phyloP scores from a whole-genome alignment of 2,329 filamentous ascomycete genomes.

The Elsinoe fawcettii region DNA sequence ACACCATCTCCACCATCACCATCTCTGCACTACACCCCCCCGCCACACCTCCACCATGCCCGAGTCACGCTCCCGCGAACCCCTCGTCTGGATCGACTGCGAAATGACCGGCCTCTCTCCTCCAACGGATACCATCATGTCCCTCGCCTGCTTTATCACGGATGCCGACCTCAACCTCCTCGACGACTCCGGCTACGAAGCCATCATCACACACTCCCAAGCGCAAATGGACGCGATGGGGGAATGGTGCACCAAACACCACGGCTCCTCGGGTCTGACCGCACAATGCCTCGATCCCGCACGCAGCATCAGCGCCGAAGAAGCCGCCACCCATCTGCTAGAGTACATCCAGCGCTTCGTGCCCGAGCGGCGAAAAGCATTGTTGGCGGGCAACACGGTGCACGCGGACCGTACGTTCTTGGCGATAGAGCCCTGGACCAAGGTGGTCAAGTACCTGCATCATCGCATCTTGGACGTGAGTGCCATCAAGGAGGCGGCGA shows the following conservation, averaged over 20 bases:
- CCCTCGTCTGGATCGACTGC: slow-evolving; percentile 81
- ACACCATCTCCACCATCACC: slow-evolving; percentile 9
- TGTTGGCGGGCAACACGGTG: slow-evolving; percentile 88
- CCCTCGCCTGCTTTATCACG: slow-evolving; percentile 88
- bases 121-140: slow-evolving; percentile 74
- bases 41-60: slow-evolving; percentile 27
- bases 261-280: slow-evolving; percentile 74
- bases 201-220: slow-evolving; percentile 65
- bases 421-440: slow-evolving; percentile 61
- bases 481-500: slow-evolving; percentile 80
- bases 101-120: slow-evolving; percentile 89
- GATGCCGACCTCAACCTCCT: slow-evolving; percentile 68
- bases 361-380: slow-evolving; percentile 56
- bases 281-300: slow-evolving; percentile 64
- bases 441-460: slow-evolving; percentile 69
- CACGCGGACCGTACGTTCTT: slow-evolving; percentile 85
- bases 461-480: slow-evolving; percentile 91
- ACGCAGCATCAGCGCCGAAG: slow-evolving; percentile 59
- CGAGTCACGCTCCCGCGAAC: slow-evolving; percentile 49
- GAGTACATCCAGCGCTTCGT: slow-evolving; percentile 68
- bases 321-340: slow-evolving; percentile 66
- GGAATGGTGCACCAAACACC: slow-evolving; percentile 78
- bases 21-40: slow-evolving; percentile 9
- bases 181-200: slow-evolving; percentile 70
- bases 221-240: slow-evolving; percentile 70